Percentiles rank a stretch among this genome's conserved stretches.
Evolutionary conservation across 805 yeast species (phyloP).

Genomic region (Torulaspora gathmanii): DNA sequence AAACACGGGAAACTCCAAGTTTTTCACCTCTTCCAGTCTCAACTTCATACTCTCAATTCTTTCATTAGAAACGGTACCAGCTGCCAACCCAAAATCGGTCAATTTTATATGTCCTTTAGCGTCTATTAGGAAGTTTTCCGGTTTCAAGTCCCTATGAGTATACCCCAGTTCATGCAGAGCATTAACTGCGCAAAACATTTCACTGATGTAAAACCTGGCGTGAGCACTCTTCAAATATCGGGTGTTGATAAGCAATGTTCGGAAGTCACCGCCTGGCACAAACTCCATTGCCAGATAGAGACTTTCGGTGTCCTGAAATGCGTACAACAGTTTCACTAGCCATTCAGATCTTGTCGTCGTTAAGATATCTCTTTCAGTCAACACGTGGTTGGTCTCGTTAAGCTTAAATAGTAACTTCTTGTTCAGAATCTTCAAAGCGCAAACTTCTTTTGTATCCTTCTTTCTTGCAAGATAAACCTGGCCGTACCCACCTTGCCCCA

Average conservation of each 20-base stretch:
- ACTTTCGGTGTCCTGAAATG: constrained; percentile 88
- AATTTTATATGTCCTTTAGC: constrained; percentile 86
- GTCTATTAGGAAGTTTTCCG: constrained; percentile 88
- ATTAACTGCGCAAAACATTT: constrained; percentile 93
- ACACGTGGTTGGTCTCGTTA: constrained; percentile 92
- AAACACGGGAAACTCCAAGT: constrained; percentile 59
- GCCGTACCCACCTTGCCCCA: constrained; percentile 99
- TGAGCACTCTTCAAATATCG: constrained; percentile 91
- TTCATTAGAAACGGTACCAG: constrained; percentile 90
- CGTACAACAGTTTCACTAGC: constrained; percentile 89
- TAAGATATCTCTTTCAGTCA: constrained; percentile 93
- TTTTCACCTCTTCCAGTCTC: constrained; percentile 64
- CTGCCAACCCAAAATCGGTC: constrained; percentile 96
- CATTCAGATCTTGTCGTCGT: constrained; percentile 96
- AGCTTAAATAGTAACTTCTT: constrained; percentile 79
- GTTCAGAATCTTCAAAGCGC: constrained; percentile 89
- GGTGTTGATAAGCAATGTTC: constrained; percentile 89
- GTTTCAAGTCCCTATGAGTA: constrained; percentile 95
- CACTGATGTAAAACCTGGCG: constrained; percentile 89
- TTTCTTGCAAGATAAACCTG: constrained; percentile 96
- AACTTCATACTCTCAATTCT: constrained; percentile 89
- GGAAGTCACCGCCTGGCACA: constrained; percentile 99
- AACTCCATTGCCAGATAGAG: constrained; percentile 97
- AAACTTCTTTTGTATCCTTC: constrained; percentile 88
- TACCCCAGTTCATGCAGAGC: constrained; percentile 92